Percentiles rank a stretch among this genome's conserved stretches.
Conservation (phyloP, 2,329 filamentous ascomycete species). For the Talaromyces amestolkiae region DNA sequence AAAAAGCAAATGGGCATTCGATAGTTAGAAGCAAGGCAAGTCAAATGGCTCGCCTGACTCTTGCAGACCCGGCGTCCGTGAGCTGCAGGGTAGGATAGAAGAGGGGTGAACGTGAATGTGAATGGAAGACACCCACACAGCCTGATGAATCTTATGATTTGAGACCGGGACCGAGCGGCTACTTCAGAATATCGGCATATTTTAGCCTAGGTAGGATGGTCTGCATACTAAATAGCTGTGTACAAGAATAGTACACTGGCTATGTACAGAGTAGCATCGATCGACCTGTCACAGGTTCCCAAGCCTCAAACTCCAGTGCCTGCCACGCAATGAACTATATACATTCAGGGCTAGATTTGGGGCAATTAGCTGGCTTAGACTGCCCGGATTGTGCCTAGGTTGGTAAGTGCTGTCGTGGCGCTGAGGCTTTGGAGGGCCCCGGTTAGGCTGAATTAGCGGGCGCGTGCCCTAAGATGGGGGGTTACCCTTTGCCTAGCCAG, state of each 20-base stretch:
- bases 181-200: not conserved
- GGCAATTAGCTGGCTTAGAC: not conserved
- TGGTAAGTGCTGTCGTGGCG: not conserved
- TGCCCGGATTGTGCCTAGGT: not conserved
- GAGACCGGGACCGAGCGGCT: constrained; percentile 2
- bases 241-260: not conserved
- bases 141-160: not conserved
- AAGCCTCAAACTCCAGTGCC: not conserved
- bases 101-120: not conserved
- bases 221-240: not conserved
- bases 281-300: constrained; percentile 7
- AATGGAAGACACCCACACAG: not conserved
- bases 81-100: not conserved
- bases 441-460: not conserved
- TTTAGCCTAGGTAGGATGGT: not conserved
- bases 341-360: not conserved
- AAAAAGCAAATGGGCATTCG: not conserved
- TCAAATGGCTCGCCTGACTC: constrained; percentile 3
- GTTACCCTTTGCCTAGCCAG: not conserved
- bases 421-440: not conserved
- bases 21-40: constrained; percentile 9
- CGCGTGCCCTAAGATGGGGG: not conserved
- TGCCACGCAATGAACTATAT: not conserved
- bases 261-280: not conserved
- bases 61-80: not conserved